These are phyloP conservation scores for Monosporozyma aerobia DNA, from an alignment of 805 yeast genomes.

Conservation along the genomic window DNA sequence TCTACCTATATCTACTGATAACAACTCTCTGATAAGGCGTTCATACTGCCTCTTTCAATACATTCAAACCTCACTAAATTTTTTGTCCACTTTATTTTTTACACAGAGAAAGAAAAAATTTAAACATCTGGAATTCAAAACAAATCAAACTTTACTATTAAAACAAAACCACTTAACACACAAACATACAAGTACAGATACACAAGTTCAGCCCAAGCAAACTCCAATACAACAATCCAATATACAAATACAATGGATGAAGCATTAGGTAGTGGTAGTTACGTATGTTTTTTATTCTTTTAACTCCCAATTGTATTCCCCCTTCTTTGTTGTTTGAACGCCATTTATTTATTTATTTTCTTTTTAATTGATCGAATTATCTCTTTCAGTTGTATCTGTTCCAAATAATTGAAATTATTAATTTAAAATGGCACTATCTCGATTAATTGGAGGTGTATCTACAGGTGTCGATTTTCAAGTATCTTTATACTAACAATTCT, in stretches of 20 bases:
- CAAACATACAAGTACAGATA: background rate
- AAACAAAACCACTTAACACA: background rate
- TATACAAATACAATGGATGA: slow-evolving; percentile 3
- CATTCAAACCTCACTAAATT: background rate
- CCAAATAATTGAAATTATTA: too few relatives aligned
- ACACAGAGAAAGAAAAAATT: background rate
- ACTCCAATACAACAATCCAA: background rate
- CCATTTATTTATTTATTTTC: background rate
- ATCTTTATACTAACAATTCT: background rate
- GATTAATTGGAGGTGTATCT: too few relatives aligned
- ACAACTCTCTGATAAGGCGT: too few relatives aligned
- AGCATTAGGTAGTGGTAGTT: slow-evolving; percentile 3
- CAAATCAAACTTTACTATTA: background rate
- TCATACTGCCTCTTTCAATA: background rate
- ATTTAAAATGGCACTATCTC: too few relatives aligned
- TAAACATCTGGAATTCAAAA: background rate
- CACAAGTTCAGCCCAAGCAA: background rate
- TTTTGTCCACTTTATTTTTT: background rate
- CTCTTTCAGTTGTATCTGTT: too few relatives aligned
- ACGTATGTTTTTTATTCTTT: slow-evolving; percentile 3
- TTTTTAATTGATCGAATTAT: too few relatives aligned
- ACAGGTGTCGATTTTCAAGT: background rate
- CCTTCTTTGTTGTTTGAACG: background rate
- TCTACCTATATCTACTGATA: too few relatives aligned
- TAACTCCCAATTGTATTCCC: background rate